phyloP scores from a whole-genome alignment of 352 stramenopile species.

The Phytopythium boreale region DNA sequence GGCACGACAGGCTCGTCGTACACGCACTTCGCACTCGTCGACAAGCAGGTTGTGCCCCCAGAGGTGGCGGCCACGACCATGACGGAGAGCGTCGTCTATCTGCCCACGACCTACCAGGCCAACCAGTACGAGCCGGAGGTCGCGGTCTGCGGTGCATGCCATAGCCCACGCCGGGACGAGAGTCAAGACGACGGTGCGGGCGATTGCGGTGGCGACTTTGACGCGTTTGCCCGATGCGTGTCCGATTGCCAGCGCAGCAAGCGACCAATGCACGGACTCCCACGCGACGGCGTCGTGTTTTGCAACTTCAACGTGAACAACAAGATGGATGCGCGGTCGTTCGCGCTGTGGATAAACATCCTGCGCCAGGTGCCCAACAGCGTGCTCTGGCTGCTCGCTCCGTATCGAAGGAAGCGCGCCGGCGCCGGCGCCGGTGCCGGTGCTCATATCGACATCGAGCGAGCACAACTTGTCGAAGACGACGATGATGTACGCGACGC shows the following conservation, averaged over 20 bases:
- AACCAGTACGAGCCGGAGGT: slow-evolving; percentile 74
- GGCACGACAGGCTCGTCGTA: slow-evolving; percentile 78
- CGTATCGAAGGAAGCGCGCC: slow-evolving; percentile 9
- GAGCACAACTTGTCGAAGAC: not conserved
- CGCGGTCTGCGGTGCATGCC: slow-evolving; percentile 16
- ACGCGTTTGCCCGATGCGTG: slow-evolving; percentile 1
- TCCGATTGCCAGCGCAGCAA: slow-evolving; percentile 15
- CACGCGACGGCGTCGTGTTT: slow-evolving; percentile 49
- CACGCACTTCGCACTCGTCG: slow-evolving; percentile 80
- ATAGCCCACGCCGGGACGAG: not conserved
- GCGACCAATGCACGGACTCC: slow-evolving; percentile 26
- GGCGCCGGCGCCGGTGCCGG: too few species aligned
- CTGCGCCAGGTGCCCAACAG: slow-evolving; percentile 77
- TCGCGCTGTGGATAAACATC: slow-evolving; percentile 88
- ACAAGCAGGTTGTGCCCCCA: slow-evolving; percentile 61
- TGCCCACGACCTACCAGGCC: slow-evolving; percentile 90
- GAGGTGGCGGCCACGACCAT: slow-evolving; percentile 41
- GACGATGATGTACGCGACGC: not conserved
- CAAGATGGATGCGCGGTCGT: slow-evolving; percentile 92
- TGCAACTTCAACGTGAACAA: slow-evolving; percentile 94
- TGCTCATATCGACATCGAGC: not conserved
- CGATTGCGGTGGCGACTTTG: not conserved
- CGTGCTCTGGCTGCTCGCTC: slow-evolving; percentile 86
- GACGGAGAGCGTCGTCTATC: slow-evolving; percentile 85
- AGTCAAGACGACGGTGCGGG: not conserved